These are phyloP conservation scores for Trypanosoma grayi DNA, from an alignment of 208 protist genomes.

Conservation along the genomic window DNA sequence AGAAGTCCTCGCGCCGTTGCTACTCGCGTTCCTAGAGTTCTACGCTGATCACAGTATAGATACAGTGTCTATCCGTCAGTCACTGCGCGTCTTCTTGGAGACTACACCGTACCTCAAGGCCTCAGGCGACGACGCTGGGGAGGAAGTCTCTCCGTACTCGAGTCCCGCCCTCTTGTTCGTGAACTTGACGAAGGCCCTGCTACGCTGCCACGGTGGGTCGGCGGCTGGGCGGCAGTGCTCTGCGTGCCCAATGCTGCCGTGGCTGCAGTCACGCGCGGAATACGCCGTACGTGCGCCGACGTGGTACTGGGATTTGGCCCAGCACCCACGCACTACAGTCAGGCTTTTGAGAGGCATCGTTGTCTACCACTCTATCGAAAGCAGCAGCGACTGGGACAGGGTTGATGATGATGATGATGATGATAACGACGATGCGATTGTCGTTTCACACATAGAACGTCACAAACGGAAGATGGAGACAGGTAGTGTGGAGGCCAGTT, in stretches of 20 bases:
- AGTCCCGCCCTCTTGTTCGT: slow-evolving; percentile 24
- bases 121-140: not conserved
- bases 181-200: slow-evolving; percentile 20
- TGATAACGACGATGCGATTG: no score
- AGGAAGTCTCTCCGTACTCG: slow-evolving; percentile 8
- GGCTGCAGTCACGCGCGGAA: slow-evolving; percentile 15
- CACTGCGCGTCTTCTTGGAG: slow-evolving; percentile 28
- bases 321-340: slow-evolving; percentile 10
- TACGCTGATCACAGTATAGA: slow-evolving; percentile 32
- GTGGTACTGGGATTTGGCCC: slow-evolving; percentile 18
- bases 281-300: slow-evolving; percentile 1
- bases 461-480: no score
- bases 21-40: slow-evolving; percentile 32
- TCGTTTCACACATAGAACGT: no score
- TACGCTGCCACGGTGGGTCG: not conserved
- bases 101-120: slow-evolving; percentile 19
- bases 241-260: slow-evolving; percentile 6
- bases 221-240: no score
- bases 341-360: not conserved
- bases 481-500: no score
- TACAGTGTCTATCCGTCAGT: slow-evolving; percentile 8
- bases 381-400: not conserved
- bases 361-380: not conserved
- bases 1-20: slow-evolving; percentile 20
- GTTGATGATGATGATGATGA: not conserved